Evolutionary conservation across 169 alveolate species (phyloP).

Genomic region (Plasmodium adleri): DNA sequence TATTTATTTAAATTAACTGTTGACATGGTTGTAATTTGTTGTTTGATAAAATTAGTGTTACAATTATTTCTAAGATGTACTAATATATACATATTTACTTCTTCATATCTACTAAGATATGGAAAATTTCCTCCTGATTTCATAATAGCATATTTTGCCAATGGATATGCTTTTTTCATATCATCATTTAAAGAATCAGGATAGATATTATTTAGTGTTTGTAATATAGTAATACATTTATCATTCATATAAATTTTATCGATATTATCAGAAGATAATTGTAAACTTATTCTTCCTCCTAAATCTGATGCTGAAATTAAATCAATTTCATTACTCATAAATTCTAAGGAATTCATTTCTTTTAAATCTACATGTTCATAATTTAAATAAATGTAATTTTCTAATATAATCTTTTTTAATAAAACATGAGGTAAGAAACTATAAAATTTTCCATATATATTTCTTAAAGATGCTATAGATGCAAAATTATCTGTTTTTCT

Average conservation of each 20-base stretch:
- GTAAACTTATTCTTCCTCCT: conserved; percentile 85
- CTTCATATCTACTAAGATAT: conserved; percentile 82
- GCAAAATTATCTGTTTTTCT: conserved; percentile 86
- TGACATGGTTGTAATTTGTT: conserved; percentile 49
- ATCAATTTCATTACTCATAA: conserved; percentile 86
- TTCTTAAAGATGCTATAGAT: conserved; percentile 79
- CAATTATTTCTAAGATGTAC: conserved; percentile 81
- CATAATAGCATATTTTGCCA: conserved; percentile 80
- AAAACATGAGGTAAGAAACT: conserved; percentile 83
- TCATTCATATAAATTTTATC: conserved; percentile 42
- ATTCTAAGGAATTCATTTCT: conserved; percentile 84
- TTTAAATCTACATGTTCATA: conserved; percentile 65
- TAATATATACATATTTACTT: conserved; percentile 79
- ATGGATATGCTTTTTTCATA: conserved; percentile 77
- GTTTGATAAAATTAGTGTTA: conserved; percentile 42
- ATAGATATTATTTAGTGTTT: conserved; percentile 80
- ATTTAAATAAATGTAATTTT: conserved; percentile 78
- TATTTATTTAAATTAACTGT: conserved; percentile 7
- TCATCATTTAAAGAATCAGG: conserved; percentile 52
- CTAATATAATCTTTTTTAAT: conserved; percentile 79
- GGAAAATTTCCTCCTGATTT: conserved; percentile 85
- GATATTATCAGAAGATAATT: conserved; percentile 79
- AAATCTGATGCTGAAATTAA: conserved; percentile 81
- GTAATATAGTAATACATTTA: conserved; percentile 76
- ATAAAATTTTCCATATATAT: conserved; percentile 80